Evolutionary conservation across 441 rosid species (phyloP).

Genomic region (Cnidoscolus chayamansa): DNA sequence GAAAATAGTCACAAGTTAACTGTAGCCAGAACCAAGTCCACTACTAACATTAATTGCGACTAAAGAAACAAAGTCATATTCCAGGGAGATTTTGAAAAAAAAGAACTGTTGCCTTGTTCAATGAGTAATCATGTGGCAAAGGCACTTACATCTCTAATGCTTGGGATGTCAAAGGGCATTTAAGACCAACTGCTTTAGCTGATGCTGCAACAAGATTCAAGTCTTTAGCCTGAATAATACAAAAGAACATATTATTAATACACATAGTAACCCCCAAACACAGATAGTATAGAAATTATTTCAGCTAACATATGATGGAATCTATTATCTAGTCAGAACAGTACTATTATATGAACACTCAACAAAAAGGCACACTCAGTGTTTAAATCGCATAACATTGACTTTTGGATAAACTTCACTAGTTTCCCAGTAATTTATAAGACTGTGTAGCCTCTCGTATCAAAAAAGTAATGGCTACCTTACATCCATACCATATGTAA

Average conservation of each 20-base stretch:
- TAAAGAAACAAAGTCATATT: neutral
- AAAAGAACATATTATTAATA: slow-evolving; percentile 1
- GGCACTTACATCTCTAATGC: slow-evolving; percentile 68
- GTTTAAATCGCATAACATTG: neutral
- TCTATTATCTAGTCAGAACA: neutral
- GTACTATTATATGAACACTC: neutral
- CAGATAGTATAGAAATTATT: neutral
- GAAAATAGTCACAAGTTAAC: neutral
- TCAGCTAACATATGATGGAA: neutral
- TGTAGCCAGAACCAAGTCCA: neutral
- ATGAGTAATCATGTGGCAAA: neutral
- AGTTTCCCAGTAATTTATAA: neutral
- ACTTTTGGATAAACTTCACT: neutral
- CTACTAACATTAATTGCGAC: neutral
- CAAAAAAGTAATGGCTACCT: neutral
- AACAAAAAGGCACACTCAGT: neutral
- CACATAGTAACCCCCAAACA: neutral
- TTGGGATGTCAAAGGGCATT: slow-evolving; percentile 53
- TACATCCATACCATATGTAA: neutral
- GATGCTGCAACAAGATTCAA: slow-evolving; percentile 63
- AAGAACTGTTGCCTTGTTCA: neutral
- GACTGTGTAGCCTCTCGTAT: neutral
- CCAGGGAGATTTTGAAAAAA: neutral
- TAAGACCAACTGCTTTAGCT: slow-evolving; percentile 54
- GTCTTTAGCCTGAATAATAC: slow-evolving; percentile 74